Evolutionary conservation across 2,329 filamentous ascomycete genomes (phyloP), one percentile per base, ranked within the genome.

Genomic region (Fusarium beomiforme): DNA sequence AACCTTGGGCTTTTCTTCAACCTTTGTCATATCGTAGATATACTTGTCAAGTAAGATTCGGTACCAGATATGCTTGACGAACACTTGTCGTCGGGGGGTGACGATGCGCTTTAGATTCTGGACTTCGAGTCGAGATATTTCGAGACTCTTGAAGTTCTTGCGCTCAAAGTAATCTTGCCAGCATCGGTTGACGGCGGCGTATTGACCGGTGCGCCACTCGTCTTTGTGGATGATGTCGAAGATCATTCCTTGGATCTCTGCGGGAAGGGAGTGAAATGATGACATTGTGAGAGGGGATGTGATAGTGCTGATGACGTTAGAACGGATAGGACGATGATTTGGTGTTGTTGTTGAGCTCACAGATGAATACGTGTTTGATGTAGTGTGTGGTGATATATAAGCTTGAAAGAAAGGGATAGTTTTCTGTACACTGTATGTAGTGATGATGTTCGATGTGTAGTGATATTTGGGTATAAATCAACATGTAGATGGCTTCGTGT

Each of bases 51-150:
- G 19, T n/a, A 8, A 6, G 37, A 39, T n/a, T 19, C 46, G 29
- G 2, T 33, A 49, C 59, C 68, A 71, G 6, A 71, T 31, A 6
- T 69, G 68, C n/a, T 61, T 51, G 31, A 71, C 29, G 3, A 51
- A 11, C 1, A 3, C 2, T 12, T 59, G 54, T 16, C 54, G 58
- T 3, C 8, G 19, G 5, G 7, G 10, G n/a, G 14, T 39, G 8
- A 66, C 13, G 17, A 44, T 26, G 5, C 1, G 19, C 1, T 39
- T 31, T 5, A 70, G 34, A 2, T 43, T 5, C 4, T 10, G 1
- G 5, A 67, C 31, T 16, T 67, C 67, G 12, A 26, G 2, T 33
- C 66, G 61, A 7, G 19, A 19, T 19, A 70, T 34, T 8, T n/a
- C 24, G 4, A 70, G 12, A 6, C 23, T 41, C 3, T 17, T 39